phyloP scores from a whole-genome alignment of 768 basidiomycete genomes.

The Porpolomopsis calyptriformis region DNA sequence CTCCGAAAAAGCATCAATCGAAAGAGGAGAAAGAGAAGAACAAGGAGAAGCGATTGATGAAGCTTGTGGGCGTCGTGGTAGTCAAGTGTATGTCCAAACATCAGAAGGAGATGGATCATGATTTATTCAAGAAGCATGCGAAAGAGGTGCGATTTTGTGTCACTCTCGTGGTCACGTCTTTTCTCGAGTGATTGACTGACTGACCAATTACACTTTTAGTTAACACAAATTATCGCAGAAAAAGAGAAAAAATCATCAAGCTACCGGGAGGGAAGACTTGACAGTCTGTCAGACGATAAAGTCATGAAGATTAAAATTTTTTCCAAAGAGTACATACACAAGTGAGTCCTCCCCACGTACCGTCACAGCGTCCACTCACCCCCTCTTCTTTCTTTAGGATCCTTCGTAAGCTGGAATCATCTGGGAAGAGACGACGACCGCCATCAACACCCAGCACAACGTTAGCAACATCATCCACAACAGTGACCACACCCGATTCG shows the following conservation, averaged over 20 bases:
- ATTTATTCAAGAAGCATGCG: slow-evolving; percentile 89
- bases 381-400: slow-evolving; percentile 23
- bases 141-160: slow-evolving; percentile 57
- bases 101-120: slow-evolving; percentile 58
- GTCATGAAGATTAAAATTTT: slow-evolving; percentile 84
- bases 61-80: slow-evolving; percentile 81
- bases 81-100: slow-evolving; percentile 92
- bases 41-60: slow-evolving; percentile 75
- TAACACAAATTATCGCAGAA: slow-evolving; percentile 78
- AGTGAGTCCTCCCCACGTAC: slow-evolving; percentile 18
- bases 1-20: slow-evolving; percentile 32
- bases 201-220: slow-evolving; percentile 30
- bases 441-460: slow-evolving; percentile 19
- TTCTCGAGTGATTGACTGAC: slow-evolving; percentile 4
- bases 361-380: background rate
- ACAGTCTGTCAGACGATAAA: slow-evolving; percentile 79
- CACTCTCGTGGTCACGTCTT: background rate
- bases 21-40: slow-evolving; percentile 52
- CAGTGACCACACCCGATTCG: slow-evolving; percentile 32
- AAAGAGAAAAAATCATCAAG: slow-evolving; percentile 89
- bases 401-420: slow-evolving; percentile 54
- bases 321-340: slow-evolving; percentile 80
- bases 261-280: slow-evolving; percentile 65
- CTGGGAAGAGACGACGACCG: slow-evolving; percentile 21
- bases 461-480: slow-evolving; percentile 22